A percentile compares a stretch with the other conserved stretches of the same genome.
Conservation (phyloP, 805 yeast species). For the Sugiyamaella mastotermitis region DNA sequence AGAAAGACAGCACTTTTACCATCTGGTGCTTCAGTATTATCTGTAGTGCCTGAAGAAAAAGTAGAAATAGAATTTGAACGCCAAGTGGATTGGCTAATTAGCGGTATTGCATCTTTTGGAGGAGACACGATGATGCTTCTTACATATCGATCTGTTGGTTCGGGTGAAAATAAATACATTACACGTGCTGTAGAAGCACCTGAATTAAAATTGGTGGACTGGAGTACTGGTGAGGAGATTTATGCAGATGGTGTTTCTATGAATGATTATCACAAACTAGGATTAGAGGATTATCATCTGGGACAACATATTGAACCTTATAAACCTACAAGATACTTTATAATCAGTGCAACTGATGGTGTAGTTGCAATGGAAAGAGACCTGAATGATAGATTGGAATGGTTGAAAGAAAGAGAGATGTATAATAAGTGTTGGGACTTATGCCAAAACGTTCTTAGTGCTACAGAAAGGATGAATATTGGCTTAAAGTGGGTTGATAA, state of each 20-base stretch:
- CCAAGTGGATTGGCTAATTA: slow-evolving; percentile 46
- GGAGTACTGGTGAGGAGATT: slow-evolving; percentile 60
- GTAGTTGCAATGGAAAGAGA: slow-evolving; percentile 70
- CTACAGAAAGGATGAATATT: slow-evolving; percentile 45
- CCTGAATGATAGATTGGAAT: slow-evolving; percentile 59
- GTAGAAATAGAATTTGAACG: slow-evolving; percentile 34
- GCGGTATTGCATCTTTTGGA: slow-evolving; percentile 73
- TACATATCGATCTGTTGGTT: slow-evolving; percentile 41
- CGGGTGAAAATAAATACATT: no score
- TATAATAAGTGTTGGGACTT: slow-evolving; percentile 75
- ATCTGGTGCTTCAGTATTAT: slow-evolving; percentile 12
- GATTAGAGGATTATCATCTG: slow-evolving; percentile 75
- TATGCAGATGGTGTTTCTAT: slow-evolving; percentile 75
- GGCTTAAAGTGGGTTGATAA: slow-evolving; percentile 51
- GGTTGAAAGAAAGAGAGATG: slow-evolving; percentile 55
- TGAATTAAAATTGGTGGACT: slow-evolving; percentile 65
- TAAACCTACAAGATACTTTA: slow-evolving; percentile 42
- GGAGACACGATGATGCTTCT: slow-evolving; percentile 64
- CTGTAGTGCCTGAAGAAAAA: slow-evolving; percentile 18
- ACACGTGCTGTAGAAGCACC: slow-evolving; percentile 41
- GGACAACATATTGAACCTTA: slow-evolving; percentile 32
- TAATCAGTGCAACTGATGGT: slow-evolving; percentile 78
- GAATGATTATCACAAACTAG: slow-evolving; percentile 46
- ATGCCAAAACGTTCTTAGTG: slow-evolving; percentile 50
- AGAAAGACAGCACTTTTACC: slow-evolving; percentile 8